These are phyloP conservation scores for Hyphodiscus sp. DNA, from an alignment of 2,329 filamentous ascomycete genomes.

Conservation along the genomic window DNA sequence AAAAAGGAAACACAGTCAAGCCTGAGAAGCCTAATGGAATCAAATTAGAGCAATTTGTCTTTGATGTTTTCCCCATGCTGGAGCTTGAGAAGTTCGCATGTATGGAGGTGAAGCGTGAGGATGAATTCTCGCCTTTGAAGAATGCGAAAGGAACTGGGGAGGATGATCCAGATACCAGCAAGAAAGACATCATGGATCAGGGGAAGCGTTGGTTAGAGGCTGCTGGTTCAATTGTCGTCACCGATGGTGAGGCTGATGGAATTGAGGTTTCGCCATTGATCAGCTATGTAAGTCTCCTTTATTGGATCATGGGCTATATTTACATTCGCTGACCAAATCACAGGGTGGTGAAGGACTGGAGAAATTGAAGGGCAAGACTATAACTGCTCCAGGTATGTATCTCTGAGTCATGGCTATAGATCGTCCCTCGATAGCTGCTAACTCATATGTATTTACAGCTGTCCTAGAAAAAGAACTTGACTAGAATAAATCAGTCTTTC, in stretches of 20 bases:
- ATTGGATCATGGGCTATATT: neutral
- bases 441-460: constrained; percentile 22
- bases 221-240: constrained; percentile 69
- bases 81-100: constrained; percentile 84
- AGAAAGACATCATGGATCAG: constrained; percentile 81
- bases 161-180: constrained; percentile 92
- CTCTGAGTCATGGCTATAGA: too few species aligned
- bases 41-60: constrained; percentile 98
- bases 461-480: constrained; percentile 40
- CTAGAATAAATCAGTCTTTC: constrained; percentile 4
- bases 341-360: constrained; percentile 59
- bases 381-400: constrained; percentile 37
- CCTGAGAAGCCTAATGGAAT: constrained; percentile 94
- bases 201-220: constrained; percentile 79
- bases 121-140: constrained; percentile 97
- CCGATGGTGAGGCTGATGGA: constrained; percentile 55
- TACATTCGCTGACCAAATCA: constrained; percentile 42
- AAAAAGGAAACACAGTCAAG: constrained; percentile 76
- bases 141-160: constrained; percentile 79
- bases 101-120: constrained; percentile 92
- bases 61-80: constrained; percentile 92
- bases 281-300: constrained; percentile 73
- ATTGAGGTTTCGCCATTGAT: constrained; percentile 89
- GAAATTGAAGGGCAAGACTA: constrained; percentile 44
- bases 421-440: too few species aligned